A percentile compares a stretch with the other conserved stretches of the same genome.
These are phyloP conservation scores for Diaporthe sp. DNA, from an alignment of 2,329 filamentous ascomycete genomes.

Conservation along the genomic window DNA sequence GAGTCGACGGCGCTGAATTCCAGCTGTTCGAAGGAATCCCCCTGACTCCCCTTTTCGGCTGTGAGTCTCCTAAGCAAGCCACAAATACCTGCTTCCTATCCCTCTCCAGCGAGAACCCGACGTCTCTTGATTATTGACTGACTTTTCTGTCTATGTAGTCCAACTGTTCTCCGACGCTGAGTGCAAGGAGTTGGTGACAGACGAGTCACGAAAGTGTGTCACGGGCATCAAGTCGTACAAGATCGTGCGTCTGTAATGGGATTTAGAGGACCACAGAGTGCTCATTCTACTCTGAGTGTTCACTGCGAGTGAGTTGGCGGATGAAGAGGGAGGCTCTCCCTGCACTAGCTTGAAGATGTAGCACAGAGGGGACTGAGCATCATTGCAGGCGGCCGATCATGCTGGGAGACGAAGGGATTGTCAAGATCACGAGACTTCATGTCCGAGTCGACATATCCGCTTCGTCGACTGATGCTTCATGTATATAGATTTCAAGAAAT, in stretches of 20 bases:
- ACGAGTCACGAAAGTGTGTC: neutral
- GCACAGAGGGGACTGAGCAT: neutral
- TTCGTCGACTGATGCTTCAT: neutral
- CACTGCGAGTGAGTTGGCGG: neutral
- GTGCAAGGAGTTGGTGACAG: neutral
- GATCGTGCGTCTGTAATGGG: neutral
- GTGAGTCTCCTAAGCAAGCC: neutral
- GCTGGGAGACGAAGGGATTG: neutral
- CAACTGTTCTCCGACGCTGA: constrained; percentile 5
- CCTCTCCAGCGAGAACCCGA: neutral
- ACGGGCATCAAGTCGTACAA: neutral
- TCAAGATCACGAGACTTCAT: neutral
- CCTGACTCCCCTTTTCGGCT: neutral
- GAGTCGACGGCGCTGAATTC: constrained; percentile 1
- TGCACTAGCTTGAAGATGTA: neutral
- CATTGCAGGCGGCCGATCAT: neutral
- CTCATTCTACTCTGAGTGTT: too few relatives aligned
- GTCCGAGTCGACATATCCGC: neutral
- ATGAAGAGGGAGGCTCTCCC: neutral
- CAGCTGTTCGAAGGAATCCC: neutral
- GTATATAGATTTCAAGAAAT: neutral
- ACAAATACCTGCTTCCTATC: neutral
- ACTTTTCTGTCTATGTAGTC: neutral
- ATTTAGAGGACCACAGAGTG: too few relatives aligned
- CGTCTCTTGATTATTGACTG: neutral